Base-by-base conservation (phyloP, 495 filamentous ascomycete genomes). In the Clohesyomyces aquaticus region DNA sequence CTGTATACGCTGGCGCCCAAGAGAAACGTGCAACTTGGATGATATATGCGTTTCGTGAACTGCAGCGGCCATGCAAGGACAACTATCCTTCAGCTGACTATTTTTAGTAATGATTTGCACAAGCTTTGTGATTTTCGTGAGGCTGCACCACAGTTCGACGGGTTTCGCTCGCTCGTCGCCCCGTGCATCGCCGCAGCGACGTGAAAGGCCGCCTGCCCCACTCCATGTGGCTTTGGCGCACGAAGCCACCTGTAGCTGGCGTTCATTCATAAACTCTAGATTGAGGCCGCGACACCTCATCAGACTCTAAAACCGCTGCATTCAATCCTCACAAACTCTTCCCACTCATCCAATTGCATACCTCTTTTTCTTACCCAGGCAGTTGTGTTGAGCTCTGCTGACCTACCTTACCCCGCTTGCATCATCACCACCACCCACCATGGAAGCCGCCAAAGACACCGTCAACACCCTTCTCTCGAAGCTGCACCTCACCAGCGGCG, bases 401-500 rank as follows among this genome's bases (percentile, higher is more conserved):
- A n/a, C n/a, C n/a, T n/a, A n/a, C n/a, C n/a, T 53, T 65, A 59
- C 63, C 68, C 63, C 64, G 60, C 68, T 55, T 59, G 38, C 69
- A 72, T 27, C 70, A 70, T 70, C 53, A 61, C 60, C 6, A n/a
- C n/a, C n/a, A n/a, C n/a, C n/a, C n/a, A n/a, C n/a, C n/a, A n/a
- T n/a, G n/a, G n/a, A n/a, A n/a, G 59, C 74, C 47, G 67, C 81
- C 61, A 77, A 77, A 63, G 74, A 72, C 26, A 72, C 75, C 60
- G 61, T 90, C 69, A 80, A 81, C 74, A 88, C 82, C 56, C 61
- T 88, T 25, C 76, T 88, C 61, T 81, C 81, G 66, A 84, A 81
- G 70, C 65, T 87, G 54, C 75, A 84, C 48, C 75, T 81, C 59
- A 73, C 79, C 55, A 59, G 66, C 22, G 77, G 78, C 51, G 72